Evolutionary conservation across 2,329 filamentous ascomycete genomes (phyloP).

Genomic region (Chrysoporthe deuterocubensis): DNA sequence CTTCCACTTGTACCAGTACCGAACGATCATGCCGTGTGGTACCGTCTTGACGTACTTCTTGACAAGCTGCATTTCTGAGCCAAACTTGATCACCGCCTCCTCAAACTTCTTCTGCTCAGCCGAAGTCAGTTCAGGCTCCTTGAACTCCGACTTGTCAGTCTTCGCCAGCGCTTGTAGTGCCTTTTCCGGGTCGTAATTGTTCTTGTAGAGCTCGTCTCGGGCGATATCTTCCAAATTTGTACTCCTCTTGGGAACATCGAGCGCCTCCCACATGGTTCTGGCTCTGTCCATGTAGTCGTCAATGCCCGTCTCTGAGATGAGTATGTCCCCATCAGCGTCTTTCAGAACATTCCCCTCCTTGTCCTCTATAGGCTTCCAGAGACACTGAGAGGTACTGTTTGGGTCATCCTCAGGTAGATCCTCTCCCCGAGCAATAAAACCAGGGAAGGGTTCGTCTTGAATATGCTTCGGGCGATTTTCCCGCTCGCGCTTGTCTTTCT

Average conservation of each 20-base stretch:
- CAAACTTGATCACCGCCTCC: slow-evolving; percentile 85
- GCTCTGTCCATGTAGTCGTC: slow-evolving; percentile 77
- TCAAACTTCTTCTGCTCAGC: slow-evolving; percentile 89
- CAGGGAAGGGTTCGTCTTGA: slow-evolving; percentile 79
- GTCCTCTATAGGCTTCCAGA: slow-evolving; percentile 72
- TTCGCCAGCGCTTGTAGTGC: slow-evolving; percentile 73
- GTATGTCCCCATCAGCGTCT: slow-evolving; percentile 33
- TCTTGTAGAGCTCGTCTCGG: slow-evolving; percentile 71
- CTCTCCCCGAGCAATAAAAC: slow-evolving; percentile 83
- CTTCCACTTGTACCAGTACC: slow-evolving; percentile 98
- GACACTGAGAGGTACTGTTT: slow-evolving; percentile 72
- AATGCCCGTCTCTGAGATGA: slow-evolving; percentile 50
- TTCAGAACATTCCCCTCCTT: slow-evolving; percentile 32
- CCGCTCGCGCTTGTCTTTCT: slow-evolving; percentile 78
- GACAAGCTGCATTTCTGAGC: slow-evolving; percentile 84
- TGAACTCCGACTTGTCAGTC: slow-evolving; percentile 72
- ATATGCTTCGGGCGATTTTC: slow-evolving; percentile 91
- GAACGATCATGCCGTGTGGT: slow-evolving; percentile 78
- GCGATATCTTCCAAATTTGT: slow-evolving; percentile 91
- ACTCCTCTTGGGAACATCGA: slow-evolving; percentile 74
- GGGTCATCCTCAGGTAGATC: slow-evolving; percentile 74
- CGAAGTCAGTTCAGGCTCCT: slow-evolving; percentile 79
- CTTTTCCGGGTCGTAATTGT: slow-evolving; percentile 71
- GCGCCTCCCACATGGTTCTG: slow-evolving; percentile 63
- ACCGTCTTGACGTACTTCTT: slow-evolving; percentile 85